Conservation (phyloP, 169 alveolate genomes). For the Eimeria maxima region DNA sequence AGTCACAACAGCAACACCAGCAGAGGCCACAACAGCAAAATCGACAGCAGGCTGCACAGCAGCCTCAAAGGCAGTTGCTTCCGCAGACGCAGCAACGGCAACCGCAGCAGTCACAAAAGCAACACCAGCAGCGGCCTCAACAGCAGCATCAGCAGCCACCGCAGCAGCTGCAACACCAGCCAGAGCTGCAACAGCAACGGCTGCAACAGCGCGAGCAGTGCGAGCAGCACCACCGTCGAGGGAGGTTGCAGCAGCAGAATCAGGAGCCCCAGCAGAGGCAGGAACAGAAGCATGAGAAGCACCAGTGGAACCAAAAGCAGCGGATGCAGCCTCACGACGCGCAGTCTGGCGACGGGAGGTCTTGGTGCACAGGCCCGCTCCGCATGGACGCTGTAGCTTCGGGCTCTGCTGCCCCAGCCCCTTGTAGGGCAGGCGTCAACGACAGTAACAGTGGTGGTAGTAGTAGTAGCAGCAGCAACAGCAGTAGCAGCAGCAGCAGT, state of each 20-base stretch:
- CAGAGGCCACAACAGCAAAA: not conserved
- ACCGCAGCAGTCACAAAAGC: not conserved
- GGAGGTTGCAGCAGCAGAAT: not conserved
- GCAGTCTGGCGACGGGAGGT: not conserved
- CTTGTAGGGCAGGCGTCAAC: not conserved
- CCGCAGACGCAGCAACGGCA: not conserved
- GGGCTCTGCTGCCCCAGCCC: not conserved
- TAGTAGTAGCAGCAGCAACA: not conserved
- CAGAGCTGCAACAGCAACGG: slow-evolving; percentile 9
- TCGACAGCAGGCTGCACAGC: not conserved
- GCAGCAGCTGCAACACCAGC: not conserved
- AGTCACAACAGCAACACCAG: not conserved
- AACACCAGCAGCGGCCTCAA: not conserved
- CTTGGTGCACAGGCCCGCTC: not conserved
- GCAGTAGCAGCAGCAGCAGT: not conserved
- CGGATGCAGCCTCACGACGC: not conserved
- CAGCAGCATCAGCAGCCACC: not conserved
- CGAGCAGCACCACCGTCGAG: not conserved
- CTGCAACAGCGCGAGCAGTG: not conserved
- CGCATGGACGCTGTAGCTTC: slow-evolving; percentile 16
- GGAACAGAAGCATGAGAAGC: not conserved
- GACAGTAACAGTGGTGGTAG: not conserved
- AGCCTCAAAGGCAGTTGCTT: not conserved
- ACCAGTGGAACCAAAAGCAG: not conserved
- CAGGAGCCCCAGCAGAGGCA: not conserved